Base-by-base conservation (phyloP, 169 alveolate genomes). In the Perkinsus chesapeaki region DNA sequence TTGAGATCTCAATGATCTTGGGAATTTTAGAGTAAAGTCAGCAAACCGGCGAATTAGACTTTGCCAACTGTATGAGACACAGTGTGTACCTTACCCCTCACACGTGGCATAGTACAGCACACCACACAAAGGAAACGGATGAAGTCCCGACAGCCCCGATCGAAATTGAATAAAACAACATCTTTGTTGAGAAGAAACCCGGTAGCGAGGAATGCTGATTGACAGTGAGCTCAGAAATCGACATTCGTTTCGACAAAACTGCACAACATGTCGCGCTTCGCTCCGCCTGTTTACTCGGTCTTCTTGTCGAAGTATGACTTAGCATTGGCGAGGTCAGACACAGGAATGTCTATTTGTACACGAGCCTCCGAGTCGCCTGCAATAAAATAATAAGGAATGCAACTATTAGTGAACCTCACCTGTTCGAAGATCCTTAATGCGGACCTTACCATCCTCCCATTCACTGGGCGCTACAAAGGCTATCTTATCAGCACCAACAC, bases 401-500 rank as follows among this genome's bases (percentile, higher is more conserved):
- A 9, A 9, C 72, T 9, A 19, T 9, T 9, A 47, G 72, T 10
- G 72, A 47, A 19, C 72, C 82, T 60, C 31, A 60, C 82, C 82
- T 60, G 82, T 60, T 27, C 82, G 82, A 34, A 60, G 82, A 60
- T 60, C 82, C 82, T 60, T 60, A 60, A 60, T 60, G 82, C 82
- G 82, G 82, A 60, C 82, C 82, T 60, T 60, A 60, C 82, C 82
- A 27, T 27, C 82, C 82, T 60, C 82, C 82, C 82, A 60, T 60
- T 60, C 82, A 23, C 82, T 60, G 12, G 82, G 82, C 27, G 82
- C 82, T 60, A 60, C 82, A 34, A 60, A 60, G 7, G 82, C 82
- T 60, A 60, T 60, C 82, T 60, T 60, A 23, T 60, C 82, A 34
- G 82, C 82, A 60, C 82, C 82, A 60, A 60, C 82, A 60, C 82